These are phyloP conservation scores for Inga leiocalycina DNA, from an alignment of 306 rosid genomes.

Conservation along the genomic window DNA sequence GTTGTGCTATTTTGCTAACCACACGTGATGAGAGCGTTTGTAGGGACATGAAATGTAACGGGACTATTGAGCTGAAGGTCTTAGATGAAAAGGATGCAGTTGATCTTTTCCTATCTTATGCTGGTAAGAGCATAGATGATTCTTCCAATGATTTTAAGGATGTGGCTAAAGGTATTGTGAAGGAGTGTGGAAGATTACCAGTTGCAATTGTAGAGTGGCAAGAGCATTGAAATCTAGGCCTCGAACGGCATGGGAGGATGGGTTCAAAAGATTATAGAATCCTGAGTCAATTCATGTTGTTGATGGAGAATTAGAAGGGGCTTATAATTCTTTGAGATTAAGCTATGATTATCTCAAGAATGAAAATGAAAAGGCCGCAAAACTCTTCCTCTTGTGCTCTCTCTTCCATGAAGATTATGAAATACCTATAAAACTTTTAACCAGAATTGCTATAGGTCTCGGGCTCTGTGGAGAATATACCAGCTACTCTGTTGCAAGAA, in stretches of 20 bases:
- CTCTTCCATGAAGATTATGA: constrained; percentile 31
- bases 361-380: background rate
- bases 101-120: too few species aligned
- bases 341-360: constrained; percentile 1
- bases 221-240: background rate
- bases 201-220: constrained; percentile 7
- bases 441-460: background rate
- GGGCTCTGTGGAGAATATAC: background rate
- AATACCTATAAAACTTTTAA: background rate
- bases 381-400: constrained; percentile 25
- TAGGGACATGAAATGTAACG: background rate
- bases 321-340: too few species aligned
- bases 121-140: too few species aligned
- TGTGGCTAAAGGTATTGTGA: too few species aligned
- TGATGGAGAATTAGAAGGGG: too few species aligned
- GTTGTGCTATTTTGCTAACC: constrained; percentile 11
- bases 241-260: background rate
- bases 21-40: background rate
- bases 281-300: too few species aligned
- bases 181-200: constrained; percentile 32
- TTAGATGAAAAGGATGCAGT: too few species aligned
- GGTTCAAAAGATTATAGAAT: too few species aligned
- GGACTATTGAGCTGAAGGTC: background rate
- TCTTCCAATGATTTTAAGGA: too few species aligned
- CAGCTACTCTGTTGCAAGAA: background rate